Evolutionary conservation across 805 yeast genomes (phyloP).

Genomic region (Scheffersomyces lignosus): DNA sequence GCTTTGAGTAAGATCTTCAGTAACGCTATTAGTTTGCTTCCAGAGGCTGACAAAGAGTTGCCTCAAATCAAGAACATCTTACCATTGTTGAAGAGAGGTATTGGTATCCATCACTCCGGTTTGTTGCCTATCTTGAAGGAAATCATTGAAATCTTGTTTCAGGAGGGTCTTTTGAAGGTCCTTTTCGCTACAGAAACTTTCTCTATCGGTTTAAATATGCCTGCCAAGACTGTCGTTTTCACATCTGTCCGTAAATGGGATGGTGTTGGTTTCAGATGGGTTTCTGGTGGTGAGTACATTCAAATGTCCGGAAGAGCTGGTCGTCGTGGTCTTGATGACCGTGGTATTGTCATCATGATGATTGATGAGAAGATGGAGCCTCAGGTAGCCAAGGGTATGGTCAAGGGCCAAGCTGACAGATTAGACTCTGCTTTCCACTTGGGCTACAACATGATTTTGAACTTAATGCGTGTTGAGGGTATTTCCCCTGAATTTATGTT

Average conservation of each 20-base stretch:
- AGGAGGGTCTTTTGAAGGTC: constrained; percentile 93
- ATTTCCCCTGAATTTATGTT: constrained; percentile 97
- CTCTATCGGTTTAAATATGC: constrained; percentile 98
- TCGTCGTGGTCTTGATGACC: constrained; percentile 98
- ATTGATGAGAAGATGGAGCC: constrained; percentile 99
- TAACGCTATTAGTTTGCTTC: constrained; percentile 84
- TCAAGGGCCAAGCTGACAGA: constrained; percentile 97
- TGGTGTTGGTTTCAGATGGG: constrained; percentile 97
- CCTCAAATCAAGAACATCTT: constrained; percentile 93
- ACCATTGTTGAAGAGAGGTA: constrained; percentile 89
- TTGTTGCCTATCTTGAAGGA: constrained; percentile 89
- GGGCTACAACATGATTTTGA: constrained; percentile 96
- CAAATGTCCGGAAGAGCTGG: constrained; percentile 99
- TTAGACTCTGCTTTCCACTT: constrained; percentile 96
- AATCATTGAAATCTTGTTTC: constrained; percentile 93
- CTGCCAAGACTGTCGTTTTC: constrained; percentile 97
- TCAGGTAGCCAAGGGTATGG: constrained; percentile 98
- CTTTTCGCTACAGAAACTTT: constrained; percentile 97
- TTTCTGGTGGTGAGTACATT: constrained; percentile 98
- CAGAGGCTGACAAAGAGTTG: constrained; percentile 86
- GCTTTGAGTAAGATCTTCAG: constrained; percentile 86
- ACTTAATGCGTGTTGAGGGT: constrained; percentile 95
- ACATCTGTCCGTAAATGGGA: constrained; percentile 98
- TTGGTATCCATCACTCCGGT: constrained; percentile 98
- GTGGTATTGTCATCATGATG: constrained; percentile 99